Evolutionary conservation across 2,329 filamentous ascomycete genomes (phyloP).

Genomic region (Botryotinia narcissicola): DNA sequence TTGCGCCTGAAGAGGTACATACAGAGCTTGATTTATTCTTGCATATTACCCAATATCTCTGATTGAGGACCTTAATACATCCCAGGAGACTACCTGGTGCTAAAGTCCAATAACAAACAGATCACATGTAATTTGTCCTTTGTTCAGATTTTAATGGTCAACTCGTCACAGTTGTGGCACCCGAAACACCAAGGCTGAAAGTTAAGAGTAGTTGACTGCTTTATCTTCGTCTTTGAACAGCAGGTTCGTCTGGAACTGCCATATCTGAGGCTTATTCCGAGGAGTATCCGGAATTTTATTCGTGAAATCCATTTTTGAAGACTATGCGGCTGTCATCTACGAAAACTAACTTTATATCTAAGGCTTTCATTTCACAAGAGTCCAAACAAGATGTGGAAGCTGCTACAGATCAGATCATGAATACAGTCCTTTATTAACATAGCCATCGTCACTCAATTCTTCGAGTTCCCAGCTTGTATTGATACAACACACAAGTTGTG

Average conservation of each 20-base stretch:
- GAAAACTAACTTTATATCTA: not conserved
- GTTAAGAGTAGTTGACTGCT: not conserved
- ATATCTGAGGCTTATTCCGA: no score
- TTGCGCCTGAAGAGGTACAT: no score
- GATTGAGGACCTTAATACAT: fast-evolving
- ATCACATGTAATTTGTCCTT: not conserved
- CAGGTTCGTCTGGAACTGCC: no score
- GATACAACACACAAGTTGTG: not conserved
- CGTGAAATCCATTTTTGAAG: not conserved
- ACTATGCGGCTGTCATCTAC: not conserved
- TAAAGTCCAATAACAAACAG: fast-evolving
- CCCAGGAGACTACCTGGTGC: not conserved
- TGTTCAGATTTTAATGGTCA: not conserved
- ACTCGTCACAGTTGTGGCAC: not conserved
- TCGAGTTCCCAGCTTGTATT: not conserved
- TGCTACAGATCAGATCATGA: not conserved
- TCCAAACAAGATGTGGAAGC: not conserved
- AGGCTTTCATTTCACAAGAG: not conserved
- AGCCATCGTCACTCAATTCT: not conserved
- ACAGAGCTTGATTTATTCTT: no score
- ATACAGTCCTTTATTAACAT: not conserved
- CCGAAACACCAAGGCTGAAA: not conserved
- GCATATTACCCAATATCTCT: not conserved
- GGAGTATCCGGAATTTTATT: no score
- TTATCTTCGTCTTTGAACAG: no score